Evolutionary conservation across 2,329 filamentous ascomycete species (phyloP).

Genomic region (Rhynchosporium agropyri): DNA sequence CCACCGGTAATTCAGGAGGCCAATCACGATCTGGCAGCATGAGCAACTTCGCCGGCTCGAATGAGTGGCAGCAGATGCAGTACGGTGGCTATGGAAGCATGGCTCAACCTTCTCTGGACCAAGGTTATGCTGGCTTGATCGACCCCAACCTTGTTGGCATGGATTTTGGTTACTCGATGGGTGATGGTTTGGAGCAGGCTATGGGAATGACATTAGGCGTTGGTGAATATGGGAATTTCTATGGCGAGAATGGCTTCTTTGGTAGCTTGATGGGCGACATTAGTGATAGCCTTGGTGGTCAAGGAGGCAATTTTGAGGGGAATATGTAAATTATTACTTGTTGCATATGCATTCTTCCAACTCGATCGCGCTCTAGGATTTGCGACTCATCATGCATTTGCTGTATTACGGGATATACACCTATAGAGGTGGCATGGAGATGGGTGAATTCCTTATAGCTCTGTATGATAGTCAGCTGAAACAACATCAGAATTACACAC

Average conservation of each 20-base stretch:
- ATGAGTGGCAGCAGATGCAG: slow-evolving; percentile 32
- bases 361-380: slow-evolving; percentile 1
- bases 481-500: background rate
- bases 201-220: slow-evolving; percentile 41
- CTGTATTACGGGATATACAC: slow-evolving; percentile 6
- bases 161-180: slow-evolving; percentile 38
- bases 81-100: slow-evolving; percentile 15
- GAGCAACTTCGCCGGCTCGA: slow-evolving; percentile 29
- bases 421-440: too few species aligned
- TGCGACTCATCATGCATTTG: background rate
- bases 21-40: slow-evolving; percentile 33
- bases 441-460: too few species aligned
- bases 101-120: slow-evolving; percentile 27
- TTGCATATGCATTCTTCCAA: background rate
- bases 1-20: slow-evolving; percentile 41
- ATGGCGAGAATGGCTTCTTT: slow-evolving; percentile 40
- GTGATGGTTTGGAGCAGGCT: slow-evolving; percentile 42
- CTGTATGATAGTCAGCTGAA: slow-evolving; percentile 1
- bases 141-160: slow-evolving; percentile 38
- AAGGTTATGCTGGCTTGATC: slow-evolving; percentile 30
- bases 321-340: slow-evolving; percentile 1
- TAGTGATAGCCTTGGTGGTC: slow-evolving; percentile 26
- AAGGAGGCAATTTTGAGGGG: slow-evolving; percentile 31
- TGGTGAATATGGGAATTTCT: slow-evolving; percentile 40
- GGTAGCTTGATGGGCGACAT: slow-evolving; percentile 33